Base-by-base conservation (phyloP, 176 grass and related monocot genomes). In the Tuctoria greenei region DNA sequence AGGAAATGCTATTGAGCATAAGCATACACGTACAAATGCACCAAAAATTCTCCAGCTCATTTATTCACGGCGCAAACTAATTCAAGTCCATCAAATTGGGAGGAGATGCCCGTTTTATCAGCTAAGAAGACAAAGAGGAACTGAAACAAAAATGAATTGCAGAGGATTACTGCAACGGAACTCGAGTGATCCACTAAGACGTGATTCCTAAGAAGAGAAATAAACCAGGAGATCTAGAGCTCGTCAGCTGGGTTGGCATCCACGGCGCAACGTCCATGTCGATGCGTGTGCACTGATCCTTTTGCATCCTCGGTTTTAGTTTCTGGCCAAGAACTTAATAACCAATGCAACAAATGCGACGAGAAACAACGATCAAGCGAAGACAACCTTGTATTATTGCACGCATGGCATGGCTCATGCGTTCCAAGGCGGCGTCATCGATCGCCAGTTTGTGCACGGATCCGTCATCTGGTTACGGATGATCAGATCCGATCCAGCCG, bases 341-440 rank as follows among this genome's bases (percentile, higher is more conserved):
- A 61, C 13, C 31, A 25, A 61, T 60, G 23, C 44, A n/a, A 31
- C 31, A 31, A 31, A 31, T 31, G 11, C 38, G 23, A 74, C 18
- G 57, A 28, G 45, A 47, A 47, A 41, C 7, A 70, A 45, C 4
- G 6, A 61, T 31, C 1, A 75, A 45, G 10, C 3, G 7, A 45
- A 77, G 14, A 34, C 23, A 31, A 43, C 40, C 37, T 68, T 37
- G 46, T 20, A 31, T 84, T 77, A 84, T 77, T 84, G 65, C 73
- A 77, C 25, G 61, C 59, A 34, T 34, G 10, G 47, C 42, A 62
- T 27, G 59, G 73, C 59, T 49, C 58, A 57, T 15, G 52, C 54
- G 35, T 61, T 10, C 25, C 40, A 46, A 40, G 24, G 25, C 57
- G 35, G 72, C 52, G 62, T 61, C 43, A 63, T 77, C 45, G 39